Percentiles rank a stretch among this genome's conserved stretches.
These are phyloP conservation scores for Colletotrichum sp. DNA, from an alignment of 2,329 filamentous ascomycete species.

Conservation along the genomic window DNA sequence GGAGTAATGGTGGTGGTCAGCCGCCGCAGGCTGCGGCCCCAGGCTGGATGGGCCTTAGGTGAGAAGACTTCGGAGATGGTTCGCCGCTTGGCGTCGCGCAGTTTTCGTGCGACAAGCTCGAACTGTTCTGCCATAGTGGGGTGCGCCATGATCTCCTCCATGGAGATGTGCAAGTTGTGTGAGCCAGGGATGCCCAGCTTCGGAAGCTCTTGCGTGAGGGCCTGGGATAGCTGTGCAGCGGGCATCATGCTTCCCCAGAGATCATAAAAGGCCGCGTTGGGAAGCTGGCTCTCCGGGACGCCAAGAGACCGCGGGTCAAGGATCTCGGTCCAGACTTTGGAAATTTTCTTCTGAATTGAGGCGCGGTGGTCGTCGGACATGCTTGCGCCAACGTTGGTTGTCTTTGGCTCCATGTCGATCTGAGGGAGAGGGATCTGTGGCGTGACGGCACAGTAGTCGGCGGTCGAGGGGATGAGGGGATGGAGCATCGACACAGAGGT, in stretches of 20 bases:
- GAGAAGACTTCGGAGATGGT: slow-evolving; percentile 21
- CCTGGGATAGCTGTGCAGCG: slow-evolving; percentile 49
- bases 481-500: slow-evolving; percentile 52
- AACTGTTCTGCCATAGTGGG: slow-evolving; percentile 56
- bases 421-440: slow-evolving; percentile 47
- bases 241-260: slow-evolving; percentile 55
- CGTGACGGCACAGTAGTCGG: slow-evolving; percentile 42
- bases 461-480: slow-evolving; percentile 47
- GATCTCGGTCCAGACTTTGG: slow-evolving; percentile 48
- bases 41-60: slow-evolving; percentile 20
- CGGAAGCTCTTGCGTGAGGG: slow-evolving; percentile 47
- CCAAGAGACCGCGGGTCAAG: slow-evolving; percentile 43
- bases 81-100: slow-evolving; percentile 21
- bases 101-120: slow-evolving; percentile 41
- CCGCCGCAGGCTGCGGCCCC: slow-evolving; percentile 6
- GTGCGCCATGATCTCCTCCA: slow-evolving; percentile 55
- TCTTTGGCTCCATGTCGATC: slow-evolving; percentile 26
- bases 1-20: slow-evolving; percentile 1
- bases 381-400: slow-evolving; percentile 26
- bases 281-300: slow-evolving; percentile 45
- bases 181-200: slow-evolving; percentile 39
- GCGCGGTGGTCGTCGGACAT: slow-evolving; percentile 44
- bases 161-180: slow-evolving; percentile 42
- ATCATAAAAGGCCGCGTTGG: slow-evolving; percentile 54
- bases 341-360: slow-evolving; percentile 46